Percentiles rank a stretch among this genome's conserved stretches.
Conservation (phyloP, 129 eudicot genomes). For the Helichrysum umbraculigerum region DNA sequence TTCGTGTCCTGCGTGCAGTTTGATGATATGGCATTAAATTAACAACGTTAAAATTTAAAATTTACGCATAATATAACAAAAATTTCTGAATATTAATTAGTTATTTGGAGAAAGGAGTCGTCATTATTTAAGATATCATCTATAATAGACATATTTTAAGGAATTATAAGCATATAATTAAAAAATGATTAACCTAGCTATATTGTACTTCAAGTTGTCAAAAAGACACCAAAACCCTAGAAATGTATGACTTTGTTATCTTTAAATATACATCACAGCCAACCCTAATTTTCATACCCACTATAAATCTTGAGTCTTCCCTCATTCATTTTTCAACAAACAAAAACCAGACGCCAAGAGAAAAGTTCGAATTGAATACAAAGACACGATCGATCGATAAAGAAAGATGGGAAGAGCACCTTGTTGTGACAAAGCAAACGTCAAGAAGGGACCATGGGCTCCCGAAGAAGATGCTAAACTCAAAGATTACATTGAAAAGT, state of each 20-base stretch:
- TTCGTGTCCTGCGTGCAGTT: background rate
- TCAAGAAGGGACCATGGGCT: constrained; percentile 82
- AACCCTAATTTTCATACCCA: constrained; percentile 41
- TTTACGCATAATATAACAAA: background rate
- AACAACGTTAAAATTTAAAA: background rate
- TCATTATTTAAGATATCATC: too few species aligned
- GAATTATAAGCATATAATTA: background rate
- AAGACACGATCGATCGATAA: constrained; percentile 10
- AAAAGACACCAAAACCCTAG: constrained; percentile 28
- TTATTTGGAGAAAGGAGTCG: too few species aligned
- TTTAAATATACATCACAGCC: constrained; percentile 10
- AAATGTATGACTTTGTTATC: constrained; percentile 16
- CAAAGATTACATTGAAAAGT: constrained; percentile 50
- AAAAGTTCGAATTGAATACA: constrained; percentile 11
- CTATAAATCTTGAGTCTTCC: constrained; percentile 33
- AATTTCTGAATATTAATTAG: background rate
- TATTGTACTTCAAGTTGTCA: constrained; percentile 17
- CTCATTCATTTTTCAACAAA: constrained; percentile 22
- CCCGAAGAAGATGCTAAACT: constrained; percentile 79
- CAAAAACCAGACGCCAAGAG: constrained; percentile 23
- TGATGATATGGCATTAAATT: background rate
- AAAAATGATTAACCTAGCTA: background rate
- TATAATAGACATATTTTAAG: background rate
- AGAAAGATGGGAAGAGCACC: constrained; percentile 76
- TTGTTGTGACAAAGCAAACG: constrained; percentile 80